Evolutionary conservation across 1,284 basidiomycete genomes (phyloP).

Genomic region (Prillingera fragicola): DNA sequence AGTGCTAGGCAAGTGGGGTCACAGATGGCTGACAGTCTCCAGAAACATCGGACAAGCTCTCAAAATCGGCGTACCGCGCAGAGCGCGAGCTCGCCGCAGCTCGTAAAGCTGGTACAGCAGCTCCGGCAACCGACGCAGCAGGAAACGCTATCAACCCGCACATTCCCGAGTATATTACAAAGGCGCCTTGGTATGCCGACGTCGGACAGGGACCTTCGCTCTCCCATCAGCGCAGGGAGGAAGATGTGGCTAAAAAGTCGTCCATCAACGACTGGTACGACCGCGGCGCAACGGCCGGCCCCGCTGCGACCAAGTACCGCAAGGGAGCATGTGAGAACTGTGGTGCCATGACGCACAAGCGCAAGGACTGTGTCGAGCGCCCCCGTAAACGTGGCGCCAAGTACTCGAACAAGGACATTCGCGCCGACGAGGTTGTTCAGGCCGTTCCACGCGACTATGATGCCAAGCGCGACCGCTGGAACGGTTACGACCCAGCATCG

Average conservation of each 20-base stretch:
- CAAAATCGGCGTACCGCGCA: conserved; percentile 83
- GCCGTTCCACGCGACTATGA: conserved; percentile 78
- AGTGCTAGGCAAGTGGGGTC: neutral
- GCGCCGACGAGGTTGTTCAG: conserved; percentile 83
- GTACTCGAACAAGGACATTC: conserved; percentile 84
- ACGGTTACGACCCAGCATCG: conserved; percentile 87
- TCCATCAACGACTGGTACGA: conserved; percentile 90
- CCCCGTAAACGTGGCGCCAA: conserved; percentile 94
- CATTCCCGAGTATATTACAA: conserved; percentile 92
- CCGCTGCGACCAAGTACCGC: conserved; percentile 89
- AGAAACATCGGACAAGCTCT: conserved; percentile 58
- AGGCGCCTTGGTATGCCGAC: conserved; percentile 98
- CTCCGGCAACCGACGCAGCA: conserved; percentile 88
- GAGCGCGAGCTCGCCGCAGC: conserved; percentile 89
- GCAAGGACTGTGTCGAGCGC: conserved; percentile 87
- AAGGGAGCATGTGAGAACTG: conserved; percentile 99
- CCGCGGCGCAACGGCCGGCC: conserved; percentile 76
- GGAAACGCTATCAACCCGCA: conserved; percentile 96
- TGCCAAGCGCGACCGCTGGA: conserved; percentile 96
- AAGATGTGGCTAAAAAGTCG: conserved; percentile 59
- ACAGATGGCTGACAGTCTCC: neutral
- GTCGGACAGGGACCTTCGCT: conserved; percentile 75
- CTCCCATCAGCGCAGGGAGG: conserved; percentile 70
- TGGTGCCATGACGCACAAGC: conserved; percentile 90
- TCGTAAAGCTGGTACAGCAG: conserved; percentile 94